Evolutionary conservation across 805 yeast genomes (phyloP).

Genomic region (Ogataea siamensis): DNA sequence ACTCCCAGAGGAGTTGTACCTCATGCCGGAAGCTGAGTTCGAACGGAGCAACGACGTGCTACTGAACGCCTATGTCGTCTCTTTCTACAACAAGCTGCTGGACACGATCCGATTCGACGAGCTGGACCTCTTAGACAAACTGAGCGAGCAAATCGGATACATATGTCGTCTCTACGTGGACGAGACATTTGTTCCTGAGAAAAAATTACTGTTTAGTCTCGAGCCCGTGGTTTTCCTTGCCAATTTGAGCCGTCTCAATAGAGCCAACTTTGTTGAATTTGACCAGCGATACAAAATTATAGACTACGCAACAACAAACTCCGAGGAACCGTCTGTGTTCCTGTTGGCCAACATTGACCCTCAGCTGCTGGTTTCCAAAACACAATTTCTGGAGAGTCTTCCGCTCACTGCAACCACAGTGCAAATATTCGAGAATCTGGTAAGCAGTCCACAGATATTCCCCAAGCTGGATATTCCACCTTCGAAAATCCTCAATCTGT

Average conservation of each 20-base stretch:
- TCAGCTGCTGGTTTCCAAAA: conserved; percentile 17
- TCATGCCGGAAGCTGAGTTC: conserved; percentile 25
- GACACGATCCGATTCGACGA: conserved; percentile 5
- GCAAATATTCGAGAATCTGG: conserved; percentile 27
- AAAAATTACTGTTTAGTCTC: conserved; percentile 24
- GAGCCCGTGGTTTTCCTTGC: conserved; percentile 24
- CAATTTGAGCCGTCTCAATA: conserved; percentile 18
- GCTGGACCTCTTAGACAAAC: conserved; percentile 14
- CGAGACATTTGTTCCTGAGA: conserved; percentile 25
- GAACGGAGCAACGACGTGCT: conserved; percentile 30
- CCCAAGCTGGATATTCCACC: conserved; percentile 18
- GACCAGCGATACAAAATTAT: conserved; percentile 26
- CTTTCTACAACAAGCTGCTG: conserved; percentile 32
- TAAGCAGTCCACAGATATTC: conserved; percentile 21
- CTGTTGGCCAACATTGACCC: conserved; percentile 31
- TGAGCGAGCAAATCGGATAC: conserved; percentile 23
- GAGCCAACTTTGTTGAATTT: conserved; percentile 22
- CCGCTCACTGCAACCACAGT: conserved; percentile 26
- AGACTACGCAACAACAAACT: conserved; percentile 13
- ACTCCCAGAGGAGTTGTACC: conserved; percentile 28
- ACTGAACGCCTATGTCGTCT: conserved; percentile 28
- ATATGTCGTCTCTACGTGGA: conserved; percentile 27
- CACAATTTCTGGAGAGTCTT: conserved; percentile 20
- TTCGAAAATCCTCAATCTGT: conserved; percentile 22
- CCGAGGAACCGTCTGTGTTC: conserved; percentile 19